Conservation (phyloP, 2,329 filamentous ascomycete species). For the Pyrenophora teres region DNA sequence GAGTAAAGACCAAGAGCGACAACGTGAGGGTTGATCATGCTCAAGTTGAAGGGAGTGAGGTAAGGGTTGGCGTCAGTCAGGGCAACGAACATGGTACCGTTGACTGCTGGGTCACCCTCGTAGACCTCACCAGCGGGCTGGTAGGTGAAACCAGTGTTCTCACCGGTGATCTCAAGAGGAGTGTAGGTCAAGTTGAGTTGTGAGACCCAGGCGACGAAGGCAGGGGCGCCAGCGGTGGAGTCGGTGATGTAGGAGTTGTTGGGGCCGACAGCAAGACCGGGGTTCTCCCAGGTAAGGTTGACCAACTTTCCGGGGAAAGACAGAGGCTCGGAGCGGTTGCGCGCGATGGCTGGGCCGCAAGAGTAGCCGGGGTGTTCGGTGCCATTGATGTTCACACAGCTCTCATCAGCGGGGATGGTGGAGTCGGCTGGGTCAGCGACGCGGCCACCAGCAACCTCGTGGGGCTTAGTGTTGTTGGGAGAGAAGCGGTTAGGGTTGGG, state of each 20-base stretch:
- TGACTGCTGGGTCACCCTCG: slow-evolving; percentile 69
- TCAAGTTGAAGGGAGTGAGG: slow-evolving; percentile 78
- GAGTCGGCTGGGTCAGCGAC: slow-evolving; percentile 60
- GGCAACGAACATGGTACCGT: slow-evolving; percentile 79
- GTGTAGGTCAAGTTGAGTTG: slow-evolving; percentile 67
- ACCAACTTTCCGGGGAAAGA: slow-evolving; percentile 76
- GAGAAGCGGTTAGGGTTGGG: slow-evolving; percentile 73
- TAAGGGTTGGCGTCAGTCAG: slow-evolving; percentile 71
- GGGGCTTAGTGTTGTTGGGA: slow-evolving; percentile 63
- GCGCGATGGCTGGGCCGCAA: slow-evolving; percentile 68
- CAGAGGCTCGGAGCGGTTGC: slow-evolving; percentile 72
- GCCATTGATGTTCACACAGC: slow-evolving; percentile 63
- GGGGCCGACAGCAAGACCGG: slow-evolving; percentile 71
- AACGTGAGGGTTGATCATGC: slow-evolving; percentile 75
- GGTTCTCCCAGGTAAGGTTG: slow-evolving; percentile 72
- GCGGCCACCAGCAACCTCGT: slow-evolving; percentile 67
- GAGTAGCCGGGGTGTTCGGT: slow-evolving; percentile 59
- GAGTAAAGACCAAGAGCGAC: slow-evolving; percentile 76
- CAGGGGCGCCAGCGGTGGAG: slow-evolving; percentile 60
- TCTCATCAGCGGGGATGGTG: slow-evolving; percentile 53
- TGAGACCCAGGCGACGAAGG: slow-evolving; percentile 74
- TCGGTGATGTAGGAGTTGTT: slow-evolving; percentile 81
- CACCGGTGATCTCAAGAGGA: slow-evolving; percentile 66
- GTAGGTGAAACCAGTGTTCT: slow-evolving; percentile 66
- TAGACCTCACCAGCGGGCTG: slow-evolving; percentile 74